phyloP scores from a whole-genome alignment of 2,329 filamentous ascomycete genomes.

The Botryosphaeria dothidea region DNA sequence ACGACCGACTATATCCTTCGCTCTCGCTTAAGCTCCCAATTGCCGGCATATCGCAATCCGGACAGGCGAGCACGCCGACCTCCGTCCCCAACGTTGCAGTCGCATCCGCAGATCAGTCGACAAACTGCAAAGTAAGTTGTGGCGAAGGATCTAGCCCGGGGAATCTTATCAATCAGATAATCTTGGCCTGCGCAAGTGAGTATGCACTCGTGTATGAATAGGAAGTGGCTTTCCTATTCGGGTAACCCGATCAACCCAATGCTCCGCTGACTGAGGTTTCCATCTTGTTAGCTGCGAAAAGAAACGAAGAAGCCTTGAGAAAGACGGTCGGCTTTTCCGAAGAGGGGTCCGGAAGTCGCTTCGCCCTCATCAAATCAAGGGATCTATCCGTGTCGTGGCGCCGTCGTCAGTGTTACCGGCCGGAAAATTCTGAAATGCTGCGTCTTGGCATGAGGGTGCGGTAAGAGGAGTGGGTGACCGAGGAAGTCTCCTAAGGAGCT shows the following conservation, averaged over 20 bases:
- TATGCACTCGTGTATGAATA: neutral
- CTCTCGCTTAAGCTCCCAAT: neutral
- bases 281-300: neutral
- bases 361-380: neutral
- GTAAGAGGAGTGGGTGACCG: neutral
- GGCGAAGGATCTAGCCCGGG: neutral
- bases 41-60: neutral
- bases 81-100: neutral
- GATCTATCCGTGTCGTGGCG: neutral
- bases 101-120: neutral
- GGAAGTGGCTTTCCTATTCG: neutral
- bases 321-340: no score
- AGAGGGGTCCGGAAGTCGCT: neutral
- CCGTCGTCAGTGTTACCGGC: neutral
- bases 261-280: neutral
- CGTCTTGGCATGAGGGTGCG: neutral
- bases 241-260: neutral
- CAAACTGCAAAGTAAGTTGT: neutral
- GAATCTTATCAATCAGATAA: neutral
- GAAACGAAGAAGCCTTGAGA: neutral
- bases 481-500: neutral
- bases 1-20: neutral
- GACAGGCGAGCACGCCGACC: no score
- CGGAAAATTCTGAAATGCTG: neutral
- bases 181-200: neutral